These are phyloP conservation scores for Alternaria arborescens DNA, from an alignment of 2,329 filamentous ascomycete genomes.

Conservation along the genomic window DNA sequence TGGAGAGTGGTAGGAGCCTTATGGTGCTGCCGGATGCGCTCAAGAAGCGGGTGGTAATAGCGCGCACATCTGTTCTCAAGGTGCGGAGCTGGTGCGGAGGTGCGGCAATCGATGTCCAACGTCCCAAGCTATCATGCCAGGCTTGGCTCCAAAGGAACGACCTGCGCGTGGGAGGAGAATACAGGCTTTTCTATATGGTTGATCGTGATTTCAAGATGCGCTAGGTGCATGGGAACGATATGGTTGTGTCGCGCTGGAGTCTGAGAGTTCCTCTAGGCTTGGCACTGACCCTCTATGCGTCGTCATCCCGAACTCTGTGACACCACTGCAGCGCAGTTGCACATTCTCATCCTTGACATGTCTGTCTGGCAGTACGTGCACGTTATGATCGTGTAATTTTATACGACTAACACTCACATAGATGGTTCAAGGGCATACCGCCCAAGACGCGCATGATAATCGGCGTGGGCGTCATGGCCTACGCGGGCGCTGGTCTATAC, in stretches of 20 bases:
- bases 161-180: background rate
- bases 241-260: background rate
- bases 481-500: constrained; percentile 77
- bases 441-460: constrained; percentile 75
- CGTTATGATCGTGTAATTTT: background rate
- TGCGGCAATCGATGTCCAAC: constrained; percentile 15
- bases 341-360: constrained; percentile 32
- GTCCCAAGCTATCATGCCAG: constrained; percentile 14
- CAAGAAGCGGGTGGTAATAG: constrained; percentile 27
- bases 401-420: constrained; percentile 20
- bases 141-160: background rate
- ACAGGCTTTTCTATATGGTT: background rate
- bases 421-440: constrained; percentile 72
- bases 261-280: constrained; percentile 4
- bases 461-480: constrained; percentile 77
- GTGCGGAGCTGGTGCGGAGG: constrained; percentile 26
- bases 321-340: constrained; percentile 1
- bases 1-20: constrained; percentile 17
- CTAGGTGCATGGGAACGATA: background rate
- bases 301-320: constrained; percentile 13
- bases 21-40: constrained; percentile 21
- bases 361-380: constrained; percentile 48
- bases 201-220: background rate
- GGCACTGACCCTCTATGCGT: constrained; percentile 11
- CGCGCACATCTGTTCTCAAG: constrained; percentile 35